Evolutionary conservation across 768 basidiomycete genomes (phyloP).

Genomic region (Dictyophora rubrovolvata): DNA sequence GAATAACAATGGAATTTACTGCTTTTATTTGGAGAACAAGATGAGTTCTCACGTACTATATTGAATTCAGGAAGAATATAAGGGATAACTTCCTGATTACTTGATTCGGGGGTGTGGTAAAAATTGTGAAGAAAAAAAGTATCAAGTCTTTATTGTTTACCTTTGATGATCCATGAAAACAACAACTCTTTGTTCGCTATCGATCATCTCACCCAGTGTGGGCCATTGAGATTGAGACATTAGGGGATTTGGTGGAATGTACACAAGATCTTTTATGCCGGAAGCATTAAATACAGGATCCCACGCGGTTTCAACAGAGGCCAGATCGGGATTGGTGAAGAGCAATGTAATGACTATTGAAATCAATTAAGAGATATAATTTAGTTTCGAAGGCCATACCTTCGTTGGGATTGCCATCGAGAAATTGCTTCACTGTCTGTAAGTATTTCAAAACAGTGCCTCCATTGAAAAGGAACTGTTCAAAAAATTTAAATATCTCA

Average conservation of each 20-base stretch:
- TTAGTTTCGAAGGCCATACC: neutral
- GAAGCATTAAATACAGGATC: constrained; percentile 41
- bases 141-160: neutral
- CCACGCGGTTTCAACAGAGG: constrained; percentile 40
- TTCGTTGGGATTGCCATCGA: constrained; percentile 53
- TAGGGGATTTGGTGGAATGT: constrained; percentile 39
- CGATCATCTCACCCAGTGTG: constrained; percentile 51
- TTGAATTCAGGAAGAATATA: constrained; percentile 53
- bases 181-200: constrained; percentile 47
- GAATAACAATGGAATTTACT: too few relatives aligned
- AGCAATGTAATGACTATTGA: constrained; percentile 43
- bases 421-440: constrained; percentile 40
- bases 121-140: too few relatives aligned
- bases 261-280: constrained; percentile 33
- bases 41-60: too few relatives aligned
- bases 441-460: constrained; percentile 39
- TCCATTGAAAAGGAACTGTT: constrained; percentile 41
- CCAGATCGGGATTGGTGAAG: constrained; percentile 56
- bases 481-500: neutral
- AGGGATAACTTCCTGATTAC: neutral
- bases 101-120: too few relatives aligned
- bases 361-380: neutral
- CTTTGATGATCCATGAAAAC: constrained; percentile 42
- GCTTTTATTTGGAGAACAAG: too few relatives aligned
- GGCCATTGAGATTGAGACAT: constrained; percentile 46